Evolutionary conservation across 345 rosid species (phyloP), one percentile per base, ranked within the genome.

Genomic region (Xanthoceras sorbifolium): DNA sequence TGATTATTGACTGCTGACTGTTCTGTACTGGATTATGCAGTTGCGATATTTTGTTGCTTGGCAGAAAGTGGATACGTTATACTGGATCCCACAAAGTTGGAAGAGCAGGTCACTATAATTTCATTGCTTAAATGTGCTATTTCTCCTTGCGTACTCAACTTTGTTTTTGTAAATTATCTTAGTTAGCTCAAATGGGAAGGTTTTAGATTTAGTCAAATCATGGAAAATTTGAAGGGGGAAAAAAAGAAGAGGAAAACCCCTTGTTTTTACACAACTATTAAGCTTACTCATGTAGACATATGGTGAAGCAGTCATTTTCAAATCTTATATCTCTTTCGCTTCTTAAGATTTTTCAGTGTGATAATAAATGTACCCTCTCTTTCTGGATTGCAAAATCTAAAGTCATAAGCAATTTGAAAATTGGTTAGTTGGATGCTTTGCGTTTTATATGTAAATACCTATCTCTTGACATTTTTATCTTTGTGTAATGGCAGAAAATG

Each of bases 11-110:
- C 26, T 62, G 50, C 63, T 22, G 50, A 81, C 74, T 60, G 3
- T 67, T 65, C 74, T 31, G 15, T 75, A 7, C 50, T 67, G 48
- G 44, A 69, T 80, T 28, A 2, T 83, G 80, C 96, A 92, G 99
- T 95, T 75, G 92, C 97, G 67, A 88, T 91, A 65, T 92, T 98
- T 69, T 93, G 98, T 82, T 93, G 94, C 79, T 83, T 88, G 84
- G 88, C 91, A 17, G 86, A 89, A 77, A 78, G 66, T 78, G 93
- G 92, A 75, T 72, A 75, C 20, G 87, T 89, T 6, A 78, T 93
- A 55, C 81, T 95, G 80, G 99, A 95, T 64, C 99, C 97, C 6
- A 92, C 87, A 79, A 93, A 90, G 86, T 78, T 84, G 52, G 99
- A 93, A 84, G 99, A 92, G 85, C 91, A 93, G 98, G 99, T 93